A percentile compares a stretch with the other conserved stretches of the same genome.
These are phyloP conservation scores for Scedosporium minutisporum DNA, from an alignment of 2,329 filamentous ascomycete genomes.

Conservation along the genomic window DNA sequence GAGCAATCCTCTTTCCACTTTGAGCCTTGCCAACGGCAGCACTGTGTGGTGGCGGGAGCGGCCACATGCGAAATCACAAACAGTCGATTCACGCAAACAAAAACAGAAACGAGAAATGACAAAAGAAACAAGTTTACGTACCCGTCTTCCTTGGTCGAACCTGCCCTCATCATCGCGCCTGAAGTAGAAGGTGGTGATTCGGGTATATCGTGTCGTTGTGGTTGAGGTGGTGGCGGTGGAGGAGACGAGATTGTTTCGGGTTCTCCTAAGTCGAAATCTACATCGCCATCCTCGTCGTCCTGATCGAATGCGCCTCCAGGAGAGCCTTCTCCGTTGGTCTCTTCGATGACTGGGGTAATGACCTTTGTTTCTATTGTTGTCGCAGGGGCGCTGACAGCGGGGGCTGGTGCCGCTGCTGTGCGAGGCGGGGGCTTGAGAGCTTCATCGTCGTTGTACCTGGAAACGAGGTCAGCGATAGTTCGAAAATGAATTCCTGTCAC, in stretches of 20 bases:
- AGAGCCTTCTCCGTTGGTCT: neutral
- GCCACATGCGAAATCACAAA: neutral
- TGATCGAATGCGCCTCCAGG: conserved; percentile 33
- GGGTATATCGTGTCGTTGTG: neutral
- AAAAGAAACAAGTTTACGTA: conserved; percentile 19
- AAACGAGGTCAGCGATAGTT: neutral
- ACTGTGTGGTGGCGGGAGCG: neutral
- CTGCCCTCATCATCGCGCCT: neutral
- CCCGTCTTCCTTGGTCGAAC: conserved; percentile 29
- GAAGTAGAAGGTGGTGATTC: neutral
- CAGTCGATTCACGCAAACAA: neutral
- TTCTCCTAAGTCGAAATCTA: conserved; percentile 49
- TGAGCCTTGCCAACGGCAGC: neutral
- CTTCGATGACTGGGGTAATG: neutral
- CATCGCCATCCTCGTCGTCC: conserved; percentile 46
- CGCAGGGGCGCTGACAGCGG: conserved; percentile 10
- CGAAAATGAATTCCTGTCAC: neutral
- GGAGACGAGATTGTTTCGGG: conserved; percentile 17
- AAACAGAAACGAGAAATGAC: neutral
- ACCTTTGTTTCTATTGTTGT: neutral
- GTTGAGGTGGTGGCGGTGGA: conserved; percentile 13
- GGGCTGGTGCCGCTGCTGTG: conserved; percentile 17
- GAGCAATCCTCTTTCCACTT: too few relatives aligned
- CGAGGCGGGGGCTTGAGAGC: conserved; percentile 15
- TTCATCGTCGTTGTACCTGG: conserved; percentile 12